A percentile compares a stretch with the other conserved stretches of the same genome.
phyloP scores from a whole-genome alignment of 2,329 filamentous ascomycete genomes.

The Chrysoporthe austroafricana region DNA sequence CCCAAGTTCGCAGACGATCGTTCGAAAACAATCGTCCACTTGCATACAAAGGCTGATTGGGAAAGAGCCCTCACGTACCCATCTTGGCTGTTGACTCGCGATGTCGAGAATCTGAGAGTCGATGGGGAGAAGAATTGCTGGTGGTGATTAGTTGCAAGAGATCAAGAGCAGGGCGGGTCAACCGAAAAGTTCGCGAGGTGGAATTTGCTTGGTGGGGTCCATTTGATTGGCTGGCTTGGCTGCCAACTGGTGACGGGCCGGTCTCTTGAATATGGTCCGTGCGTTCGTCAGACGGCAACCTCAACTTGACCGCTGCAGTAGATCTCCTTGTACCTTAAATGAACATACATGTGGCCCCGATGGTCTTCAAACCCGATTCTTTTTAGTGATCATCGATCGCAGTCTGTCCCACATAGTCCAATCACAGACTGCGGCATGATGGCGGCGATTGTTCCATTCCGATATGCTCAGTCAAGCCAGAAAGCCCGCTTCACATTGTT shows the following conservation, averaged over 20 bases:
- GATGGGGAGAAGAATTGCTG: constrained; percentile 29
- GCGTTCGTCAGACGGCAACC: background rate
- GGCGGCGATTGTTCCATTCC: no score
- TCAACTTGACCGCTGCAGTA: no score
- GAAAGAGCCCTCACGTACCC: constrained; percentile 58
- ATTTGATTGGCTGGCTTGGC: constrained; percentile 20
- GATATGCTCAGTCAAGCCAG: no score
- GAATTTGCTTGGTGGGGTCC: constrained; percentile 27
- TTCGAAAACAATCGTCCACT: constrained; percentile 44
- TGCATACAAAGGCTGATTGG: constrained; percentile 52
- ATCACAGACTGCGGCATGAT: no score
- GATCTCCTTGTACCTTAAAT: no score
- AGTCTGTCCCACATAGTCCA: no score
- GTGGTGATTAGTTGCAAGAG: constrained; percentile 41
- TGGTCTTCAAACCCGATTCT: no score
- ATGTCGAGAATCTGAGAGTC: constrained; percentile 40
- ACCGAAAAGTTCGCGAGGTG: constrained; percentile 26
- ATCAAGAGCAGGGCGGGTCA: constrained; percentile 27
- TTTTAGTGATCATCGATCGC: no score
- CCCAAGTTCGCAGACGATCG: constrained; percentile 28
- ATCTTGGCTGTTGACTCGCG: constrained; percentile 56
- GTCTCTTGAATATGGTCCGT: background rate
- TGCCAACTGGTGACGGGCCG: constrained; percentile 19
- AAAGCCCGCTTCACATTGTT: no score
- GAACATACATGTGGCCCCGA: no score